Percentiles rank a stretch among this genome's conserved stretches.
Conservation (phyloP, 1,284 basidiomycete genomes). For the Anthracocystis walkeri region DNA sequence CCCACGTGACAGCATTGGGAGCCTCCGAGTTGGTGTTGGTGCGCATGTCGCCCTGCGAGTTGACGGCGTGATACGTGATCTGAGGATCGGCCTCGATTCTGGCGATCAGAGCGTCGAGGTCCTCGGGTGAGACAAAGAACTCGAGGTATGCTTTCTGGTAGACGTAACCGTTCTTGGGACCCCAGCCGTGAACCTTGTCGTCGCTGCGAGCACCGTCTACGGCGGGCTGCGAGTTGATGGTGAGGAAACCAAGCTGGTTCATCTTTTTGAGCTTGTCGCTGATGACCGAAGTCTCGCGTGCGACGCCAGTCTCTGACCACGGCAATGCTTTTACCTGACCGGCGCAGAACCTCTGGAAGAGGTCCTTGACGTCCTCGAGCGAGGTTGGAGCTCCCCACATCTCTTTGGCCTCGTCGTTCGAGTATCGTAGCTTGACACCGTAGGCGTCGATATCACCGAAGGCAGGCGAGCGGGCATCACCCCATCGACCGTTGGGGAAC, state of each 20-base stretch:
- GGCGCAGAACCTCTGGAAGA: conserved; percentile 70
- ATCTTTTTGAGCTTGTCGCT: conserved; percentile 82
- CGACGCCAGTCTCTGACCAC: conserved; percentile 92
- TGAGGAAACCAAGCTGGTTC: conserved; percentile 88
- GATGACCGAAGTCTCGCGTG: conserved; percentile 87
- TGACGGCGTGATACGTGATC: conserved; percentile 96
- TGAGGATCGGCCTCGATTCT: conserved; percentile 88
- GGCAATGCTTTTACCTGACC: conserved; percentile 77
- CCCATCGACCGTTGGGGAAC: conserved; percentile 98
- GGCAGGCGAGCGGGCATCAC: conserved; percentile 94
- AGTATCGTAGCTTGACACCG: conserved; percentile 74
- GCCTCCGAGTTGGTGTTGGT: conserved; percentile 93
- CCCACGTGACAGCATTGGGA: conserved; percentile 99
- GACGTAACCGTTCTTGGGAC: conserved; percentile 71
- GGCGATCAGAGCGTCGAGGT: conserved; percentile 81
- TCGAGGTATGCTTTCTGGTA: conserved; percentile 89
- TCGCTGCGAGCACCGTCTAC: conserved; percentile 82
- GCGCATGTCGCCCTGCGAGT: conserved; percentile 82
- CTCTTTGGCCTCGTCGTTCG: conserved; percentile 78
- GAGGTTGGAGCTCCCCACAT: conserved; percentile 54
- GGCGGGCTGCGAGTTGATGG: conserved; percentile 97
- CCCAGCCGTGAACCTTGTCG: conserved; percentile 75
- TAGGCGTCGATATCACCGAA: conserved; percentile 98
- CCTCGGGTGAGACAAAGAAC: conserved; percentile 85
- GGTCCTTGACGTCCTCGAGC: conserved; percentile 62